Evolutionary conservation across 2,329 filamentous ascomycete species (phyloP).

Genomic region (Tolypocladium pustulatum): DNA sequence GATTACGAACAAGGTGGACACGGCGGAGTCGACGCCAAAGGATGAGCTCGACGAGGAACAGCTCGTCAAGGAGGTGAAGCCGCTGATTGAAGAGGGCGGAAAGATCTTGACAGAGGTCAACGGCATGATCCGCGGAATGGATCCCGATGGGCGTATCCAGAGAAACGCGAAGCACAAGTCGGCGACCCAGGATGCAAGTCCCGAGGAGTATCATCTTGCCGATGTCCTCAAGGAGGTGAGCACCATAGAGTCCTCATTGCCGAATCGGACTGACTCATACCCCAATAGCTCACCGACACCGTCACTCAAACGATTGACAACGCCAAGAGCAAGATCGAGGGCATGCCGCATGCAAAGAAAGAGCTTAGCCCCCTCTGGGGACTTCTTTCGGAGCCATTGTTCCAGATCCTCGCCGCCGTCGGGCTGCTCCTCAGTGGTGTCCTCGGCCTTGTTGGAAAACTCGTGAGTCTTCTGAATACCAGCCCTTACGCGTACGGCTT

Average conservation of each 20-base stretch:
- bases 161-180: conserved; percentile 76
- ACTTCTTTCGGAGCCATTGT: conserved; percentile 71
- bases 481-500: not conserved
- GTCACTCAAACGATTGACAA: conserved; percentile 78
- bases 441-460: conserved; percentile 69
- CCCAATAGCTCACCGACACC: conserved; percentile 56
- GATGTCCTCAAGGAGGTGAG: conserved; percentile 68
- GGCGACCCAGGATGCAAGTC: conserved; percentile 50
- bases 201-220: conserved; percentile 76
- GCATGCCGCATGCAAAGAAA: conserved; percentile 93
- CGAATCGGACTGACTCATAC: no score
- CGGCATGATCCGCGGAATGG: conserved; percentile 74
- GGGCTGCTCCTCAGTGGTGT: conserved; percentile 76
- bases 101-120: conserved; percentile 80
- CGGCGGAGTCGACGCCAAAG: conserved; percentile 68
- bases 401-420: conserved; percentile 87
- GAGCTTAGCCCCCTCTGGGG: conserved; percentile 85
- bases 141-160: conserved; percentile 79
- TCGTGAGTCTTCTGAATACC: conserved; percentile 31
- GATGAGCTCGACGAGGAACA: conserved; percentile 86
- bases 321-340: conserved; percentile 77
- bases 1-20: conserved; percentile 76
- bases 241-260: no score
- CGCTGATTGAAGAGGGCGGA: conserved; percentile 77
- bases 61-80: conserved; percentile 76